Evolutionary conservation across 371 early-diverging fungal species (phyloP).

Genomic region (Mucor velutinosus): DNA sequence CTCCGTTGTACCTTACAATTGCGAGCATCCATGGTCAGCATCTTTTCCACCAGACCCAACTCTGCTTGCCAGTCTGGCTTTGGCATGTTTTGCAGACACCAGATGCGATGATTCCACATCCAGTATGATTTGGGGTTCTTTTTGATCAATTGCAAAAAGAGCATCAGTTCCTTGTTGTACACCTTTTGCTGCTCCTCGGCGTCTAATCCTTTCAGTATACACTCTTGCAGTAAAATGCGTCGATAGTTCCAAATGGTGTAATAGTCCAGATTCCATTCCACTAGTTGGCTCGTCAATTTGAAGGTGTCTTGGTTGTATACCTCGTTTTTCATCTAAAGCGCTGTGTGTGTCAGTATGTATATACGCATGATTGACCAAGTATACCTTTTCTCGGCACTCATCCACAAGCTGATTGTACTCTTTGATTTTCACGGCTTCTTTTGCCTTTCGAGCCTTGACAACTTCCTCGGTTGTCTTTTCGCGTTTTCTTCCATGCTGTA

Average conservation of each 20-base stretch:
- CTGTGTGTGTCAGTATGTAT: background rate
- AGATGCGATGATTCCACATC: constrained; percentile 94
- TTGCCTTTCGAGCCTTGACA: constrained; percentile 34
- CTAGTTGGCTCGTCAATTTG: constrained; percentile 66
- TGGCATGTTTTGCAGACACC: constrained; percentile 81
- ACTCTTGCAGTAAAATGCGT: constrained; percentile 61
- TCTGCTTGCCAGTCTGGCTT: constrained; percentile 81
- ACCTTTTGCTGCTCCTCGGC: constrained; percentile 31
- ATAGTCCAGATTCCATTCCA: constrained; percentile 83
- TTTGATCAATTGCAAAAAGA: constrained; percentile 65
- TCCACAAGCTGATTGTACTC: constrained; percentile 51
- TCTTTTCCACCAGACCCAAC: constrained; percentile 69
- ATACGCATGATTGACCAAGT: background rate
- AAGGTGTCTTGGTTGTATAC: constrained; percentile 59
- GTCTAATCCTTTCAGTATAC: constrained; percentile 31
- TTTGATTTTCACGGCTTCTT: constrained; percentile 51
- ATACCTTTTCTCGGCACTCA: constrained; percentile 36
- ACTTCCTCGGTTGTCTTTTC: constrained; percentile 46
- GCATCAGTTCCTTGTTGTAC: constrained; percentile 61
- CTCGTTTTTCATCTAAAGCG: constrained; percentile 27
- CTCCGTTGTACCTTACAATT: constrained; percentile 74
- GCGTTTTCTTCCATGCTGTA: constrained; percentile 54
- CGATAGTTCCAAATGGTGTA: constrained; percentile 94
- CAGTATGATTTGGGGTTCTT: constrained; percentile 90
- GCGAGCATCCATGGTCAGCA: constrained; percentile 85